Evolutionary conservation across 148 eudicot species (phyloP).

Genomic region (Persicaria tinctoria): DNA sequence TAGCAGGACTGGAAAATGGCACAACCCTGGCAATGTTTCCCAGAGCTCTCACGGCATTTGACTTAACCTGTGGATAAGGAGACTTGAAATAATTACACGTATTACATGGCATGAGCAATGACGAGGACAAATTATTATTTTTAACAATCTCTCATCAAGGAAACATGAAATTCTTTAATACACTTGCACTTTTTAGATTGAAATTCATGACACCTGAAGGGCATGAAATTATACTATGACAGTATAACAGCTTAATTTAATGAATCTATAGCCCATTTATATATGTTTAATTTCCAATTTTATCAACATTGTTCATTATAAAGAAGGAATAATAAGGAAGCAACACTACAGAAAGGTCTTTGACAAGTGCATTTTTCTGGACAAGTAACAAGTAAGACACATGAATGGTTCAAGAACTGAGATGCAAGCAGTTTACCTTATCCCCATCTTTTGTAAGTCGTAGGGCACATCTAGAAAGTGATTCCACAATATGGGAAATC

Average conservation of each 20-base stretch:
- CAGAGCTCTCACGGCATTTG: slow-evolving; percentile 95
- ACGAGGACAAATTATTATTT: background rate
- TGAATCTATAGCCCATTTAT: background rate
- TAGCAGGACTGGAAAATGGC: slow-evolving; percentile 33
- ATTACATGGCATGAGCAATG: background rate
- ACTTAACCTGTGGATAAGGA: slow-evolving; percentile 51
- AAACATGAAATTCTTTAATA: background rate
- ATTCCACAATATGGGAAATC: slow-evolving; percentile 30
- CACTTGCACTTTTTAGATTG: background rate
- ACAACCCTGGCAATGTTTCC: slow-evolving; percentile 80
- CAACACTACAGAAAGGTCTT: background rate
- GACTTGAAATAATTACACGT: background rate
- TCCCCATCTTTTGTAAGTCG: slow-evolving; percentile 78
- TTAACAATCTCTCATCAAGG: background rate
- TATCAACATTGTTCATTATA: background rate
- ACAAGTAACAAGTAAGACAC: background rate
- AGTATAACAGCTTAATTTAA: background rate
- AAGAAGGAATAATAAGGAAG: background rate
- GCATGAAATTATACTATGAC: too few species aligned
- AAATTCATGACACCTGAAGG: background rate
- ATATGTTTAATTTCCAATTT: background rate
- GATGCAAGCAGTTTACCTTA: slow-evolving; percentile 42
- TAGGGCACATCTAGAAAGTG: slow-evolving; percentile 54
- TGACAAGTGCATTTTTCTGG: background rate
- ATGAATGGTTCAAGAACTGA: background rate